Percentiles rank a stretch among this genome's conserved stretches.
phyloP scores from a whole-genome alignment of 2,329 filamentous ascomycete genomes.

The Iodosphaeria phyllophila region DNA sequence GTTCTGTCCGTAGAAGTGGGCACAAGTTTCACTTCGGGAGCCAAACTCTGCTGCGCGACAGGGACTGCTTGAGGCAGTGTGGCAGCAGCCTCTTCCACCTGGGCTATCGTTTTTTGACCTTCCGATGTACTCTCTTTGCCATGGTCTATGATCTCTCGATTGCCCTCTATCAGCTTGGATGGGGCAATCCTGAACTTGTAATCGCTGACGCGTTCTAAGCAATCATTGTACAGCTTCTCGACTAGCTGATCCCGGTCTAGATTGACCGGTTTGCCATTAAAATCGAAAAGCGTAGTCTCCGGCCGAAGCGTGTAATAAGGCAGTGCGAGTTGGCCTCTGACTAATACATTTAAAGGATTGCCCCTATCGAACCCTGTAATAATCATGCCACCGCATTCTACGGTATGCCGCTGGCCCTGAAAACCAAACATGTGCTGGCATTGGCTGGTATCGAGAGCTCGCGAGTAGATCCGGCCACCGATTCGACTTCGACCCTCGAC shows the following conservation, averaged over 20 bases:
- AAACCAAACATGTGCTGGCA: slow-evolving; percentile 28
- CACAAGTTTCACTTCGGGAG: slow-evolving; percentile 35
- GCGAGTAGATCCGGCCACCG: slow-evolving; percentile 87
- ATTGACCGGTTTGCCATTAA: slow-evolving; percentile 60
- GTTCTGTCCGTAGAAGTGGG: slow-evolving; percentile 48
- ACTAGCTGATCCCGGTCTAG: slow-evolving; percentile 61
- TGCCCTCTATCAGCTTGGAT: slow-evolving; percentile 59
- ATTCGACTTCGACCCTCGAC: slow-evolving; percentile 76
- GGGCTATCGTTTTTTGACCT: slow-evolving; percentile 50
- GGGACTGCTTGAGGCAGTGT: slow-evolving; percentile 35
- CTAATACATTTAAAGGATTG: slow-evolving; percentile 80
- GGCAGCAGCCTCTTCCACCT: slow-evolving; percentile 51
- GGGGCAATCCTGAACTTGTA: slow-evolving; percentile 66
- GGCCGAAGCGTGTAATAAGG: slow-evolving; percentile 65
- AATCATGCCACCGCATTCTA: slow-evolving; percentile 96
- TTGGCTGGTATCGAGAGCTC: slow-evolving; percentile 40
- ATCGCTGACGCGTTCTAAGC: slow-evolving; percentile 75
- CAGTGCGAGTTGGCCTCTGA: slow-evolving; percentile 76
- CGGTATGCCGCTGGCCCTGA: slow-evolving; percentile 51
- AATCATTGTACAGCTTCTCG: slow-evolving; percentile 87
- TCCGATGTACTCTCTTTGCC: slow-evolving; percentile 62
- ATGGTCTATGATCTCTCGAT: slow-evolving; percentile 62
- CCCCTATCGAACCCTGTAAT: slow-evolving; percentile 93
- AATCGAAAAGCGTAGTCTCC: slow-evolving; percentile 82
- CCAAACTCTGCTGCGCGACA: slow-evolving; percentile 33